A percentile compares a stretch with the other conserved stretches of the same genome.
Conservation (phyloP, 441 rosid genomes). For the Geranium incanum region DNA sequence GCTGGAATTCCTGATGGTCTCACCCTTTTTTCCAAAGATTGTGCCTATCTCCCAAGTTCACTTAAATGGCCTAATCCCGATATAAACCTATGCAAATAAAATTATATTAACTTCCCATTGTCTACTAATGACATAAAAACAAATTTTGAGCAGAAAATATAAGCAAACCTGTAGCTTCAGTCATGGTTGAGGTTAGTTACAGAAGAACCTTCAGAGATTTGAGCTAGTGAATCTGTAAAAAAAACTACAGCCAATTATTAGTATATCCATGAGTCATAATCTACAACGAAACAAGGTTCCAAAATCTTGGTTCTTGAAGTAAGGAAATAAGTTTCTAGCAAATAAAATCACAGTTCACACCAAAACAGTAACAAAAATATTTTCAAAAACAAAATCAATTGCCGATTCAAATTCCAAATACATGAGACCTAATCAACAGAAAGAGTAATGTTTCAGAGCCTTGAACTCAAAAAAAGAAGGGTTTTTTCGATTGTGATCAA, state of each 20-base stretch:
- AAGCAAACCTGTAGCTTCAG: background rate
- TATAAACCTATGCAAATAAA: constrained; percentile 3
- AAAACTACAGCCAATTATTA: background rate
- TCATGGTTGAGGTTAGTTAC: background rate
- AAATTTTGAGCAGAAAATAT: background rate
- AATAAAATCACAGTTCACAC: background rate
- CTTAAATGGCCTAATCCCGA: constrained; percentile 9
- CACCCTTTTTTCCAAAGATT: constrained; percentile 22
- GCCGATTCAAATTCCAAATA: background rate
- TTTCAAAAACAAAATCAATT: background rate
- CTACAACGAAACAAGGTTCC: background rate
- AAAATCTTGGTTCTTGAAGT: background rate
- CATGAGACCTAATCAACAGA: background rate
- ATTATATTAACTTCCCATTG: background rate
- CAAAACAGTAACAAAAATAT: background rate
- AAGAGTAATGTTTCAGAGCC: too few relatives aligned
- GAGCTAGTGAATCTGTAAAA: background rate
- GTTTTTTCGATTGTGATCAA: background rate
- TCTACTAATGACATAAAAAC: background rate
- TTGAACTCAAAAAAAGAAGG: background rate
- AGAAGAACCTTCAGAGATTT: background rate
- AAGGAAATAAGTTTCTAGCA: background rate
- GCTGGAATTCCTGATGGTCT: constrained; percentile 24
- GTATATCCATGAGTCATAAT: background rate
- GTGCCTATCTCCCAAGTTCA: constrained; percentile 8